A percentile compares a stretch with the other conserved stretches of the same genome.
Conservation (phyloP, 495 filamentous ascomycete genomes). For the Pseudoneurospora amorphoporcata region DNA sequence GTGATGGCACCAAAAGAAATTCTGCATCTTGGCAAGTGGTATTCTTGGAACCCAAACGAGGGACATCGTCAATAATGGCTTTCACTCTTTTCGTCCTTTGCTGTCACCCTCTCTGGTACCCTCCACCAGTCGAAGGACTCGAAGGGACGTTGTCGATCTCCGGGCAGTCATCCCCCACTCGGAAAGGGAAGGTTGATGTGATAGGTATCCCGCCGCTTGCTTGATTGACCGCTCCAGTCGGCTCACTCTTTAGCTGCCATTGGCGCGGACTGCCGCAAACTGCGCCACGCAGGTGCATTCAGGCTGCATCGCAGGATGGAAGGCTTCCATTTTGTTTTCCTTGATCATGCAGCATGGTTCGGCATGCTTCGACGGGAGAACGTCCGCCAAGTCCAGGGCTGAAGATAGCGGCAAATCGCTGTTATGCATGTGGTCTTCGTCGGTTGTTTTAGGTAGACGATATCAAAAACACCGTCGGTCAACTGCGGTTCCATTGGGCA, state of each 20-base stretch:
- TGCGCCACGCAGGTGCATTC: background rate
- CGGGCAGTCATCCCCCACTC: background rate
- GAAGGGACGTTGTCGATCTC: background rate
- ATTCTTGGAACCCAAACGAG: background rate
- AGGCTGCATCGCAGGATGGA: background rate
- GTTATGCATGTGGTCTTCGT: no score
- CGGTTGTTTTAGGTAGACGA: no score
- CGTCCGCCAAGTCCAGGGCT: background rate
- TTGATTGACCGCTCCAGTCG: background rate
- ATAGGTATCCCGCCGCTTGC: background rate
- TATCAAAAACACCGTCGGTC: background rate
- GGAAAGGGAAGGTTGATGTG: background rate
- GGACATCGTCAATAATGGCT: background rate
- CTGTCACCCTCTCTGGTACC: background rate
- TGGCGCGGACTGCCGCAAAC: background rate
- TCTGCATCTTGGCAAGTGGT: background rate
- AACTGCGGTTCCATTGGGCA: background rate
- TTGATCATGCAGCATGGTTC: background rate
- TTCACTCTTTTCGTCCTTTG: background rate
- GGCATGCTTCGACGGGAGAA: background rate
- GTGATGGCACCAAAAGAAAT: background rate
- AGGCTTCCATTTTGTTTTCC: background rate
- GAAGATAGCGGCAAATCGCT: background rate
- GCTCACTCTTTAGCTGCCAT: background rate
- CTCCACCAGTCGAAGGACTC: background rate